phyloP scores from a whole-genome alignment of 768 basidiomycete species.

The Strobilomyces confusus region DNA sequence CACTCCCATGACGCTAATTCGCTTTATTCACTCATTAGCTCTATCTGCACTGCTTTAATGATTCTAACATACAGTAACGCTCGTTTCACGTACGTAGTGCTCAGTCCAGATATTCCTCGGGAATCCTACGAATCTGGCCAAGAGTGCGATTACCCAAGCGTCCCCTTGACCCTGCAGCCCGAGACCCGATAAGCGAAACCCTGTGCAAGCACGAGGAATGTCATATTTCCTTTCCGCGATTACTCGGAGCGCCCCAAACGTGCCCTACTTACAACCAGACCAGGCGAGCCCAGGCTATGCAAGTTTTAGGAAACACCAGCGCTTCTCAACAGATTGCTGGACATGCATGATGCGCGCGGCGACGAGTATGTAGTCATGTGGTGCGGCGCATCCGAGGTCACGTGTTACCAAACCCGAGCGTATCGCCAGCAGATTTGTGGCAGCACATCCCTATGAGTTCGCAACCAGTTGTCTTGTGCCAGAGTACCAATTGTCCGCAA shows the following conservation, averaged over 20 bases:
- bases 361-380: constrained; percentile 4
- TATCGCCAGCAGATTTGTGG: not conserved
- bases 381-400: constrained; percentile 9
- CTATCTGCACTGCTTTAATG: constrained; percentile 29
- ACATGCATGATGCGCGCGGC: constrained; percentile 26
- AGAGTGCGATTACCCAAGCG: not conserved
- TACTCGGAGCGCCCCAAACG: not conserved
- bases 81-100: constrained; percentile 21
- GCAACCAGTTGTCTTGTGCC: constrained; percentile 46
- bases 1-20: constrained; percentile 28
- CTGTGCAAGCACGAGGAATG: constrained; percentile 3
- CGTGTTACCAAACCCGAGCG: constrained; percentile 11
- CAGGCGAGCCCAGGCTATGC: constrained; percentile 1
- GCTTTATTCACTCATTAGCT: constrained; percentile 29
- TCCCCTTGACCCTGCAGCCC: constrained; percentile 16
- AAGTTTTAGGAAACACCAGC: constrained; percentile 2
- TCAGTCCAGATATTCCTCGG: constrained; percentile 7
- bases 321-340: not conserved
- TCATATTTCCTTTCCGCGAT: constrained; percentile 1
- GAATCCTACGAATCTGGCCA: constrained; percentile 9
- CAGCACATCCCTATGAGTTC: constrained; percentile 33
- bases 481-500: constrained; percentile 67
- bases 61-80: constrained; percentile 22
- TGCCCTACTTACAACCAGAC: constrained; percentile 12
- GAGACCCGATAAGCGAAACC: constrained; percentile 12